phyloP scores from a whole-genome alignment of 306 rosid genomes.

The Mimosa pudica region DNA sequence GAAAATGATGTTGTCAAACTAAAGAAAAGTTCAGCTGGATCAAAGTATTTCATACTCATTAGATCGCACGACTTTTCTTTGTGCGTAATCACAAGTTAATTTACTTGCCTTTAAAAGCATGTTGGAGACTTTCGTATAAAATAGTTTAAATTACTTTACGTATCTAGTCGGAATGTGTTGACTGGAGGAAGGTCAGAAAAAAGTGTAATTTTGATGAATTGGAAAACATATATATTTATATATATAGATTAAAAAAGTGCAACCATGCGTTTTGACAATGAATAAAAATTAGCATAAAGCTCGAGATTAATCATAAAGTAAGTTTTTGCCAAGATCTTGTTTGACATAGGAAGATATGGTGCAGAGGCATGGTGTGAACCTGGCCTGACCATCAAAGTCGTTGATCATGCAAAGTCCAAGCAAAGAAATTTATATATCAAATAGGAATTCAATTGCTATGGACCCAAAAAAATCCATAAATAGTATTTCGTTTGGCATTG shows the following conservation, averaged over 20 bases:
- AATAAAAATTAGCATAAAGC: not conserved
- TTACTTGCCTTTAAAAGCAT: not conserved
- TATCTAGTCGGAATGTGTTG: not conserved
- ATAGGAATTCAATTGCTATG: not conserved
- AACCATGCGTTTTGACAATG: not conserved
- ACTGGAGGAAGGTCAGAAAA: constrained; percentile 1
- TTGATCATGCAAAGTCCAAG: not conserved
- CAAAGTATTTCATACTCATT: not conserved
- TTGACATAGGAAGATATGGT: constrained; percentile 10
- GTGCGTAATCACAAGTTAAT: not conserved
- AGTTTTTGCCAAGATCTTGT: not conserved
- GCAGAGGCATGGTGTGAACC: constrained; percentile 2
- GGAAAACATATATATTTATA: not conserved
- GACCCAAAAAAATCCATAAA: not conserved
- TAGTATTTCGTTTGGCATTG: not conserved
- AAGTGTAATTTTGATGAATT: not conserved
- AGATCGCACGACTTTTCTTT: not conserved
- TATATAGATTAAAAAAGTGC: not conserved
- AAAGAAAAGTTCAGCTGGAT: not conserved
- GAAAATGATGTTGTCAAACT: not conserved
- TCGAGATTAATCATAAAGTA: not conserved
- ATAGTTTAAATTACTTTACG: not conserved
- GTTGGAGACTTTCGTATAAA: not conserved
- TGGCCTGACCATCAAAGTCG: not conserved
- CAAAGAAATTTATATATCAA: constrained; percentile 8